phyloP scores from a whole-genome alignment of 169 alveolate genomes.

The Hammondia hammondi region DNA sequence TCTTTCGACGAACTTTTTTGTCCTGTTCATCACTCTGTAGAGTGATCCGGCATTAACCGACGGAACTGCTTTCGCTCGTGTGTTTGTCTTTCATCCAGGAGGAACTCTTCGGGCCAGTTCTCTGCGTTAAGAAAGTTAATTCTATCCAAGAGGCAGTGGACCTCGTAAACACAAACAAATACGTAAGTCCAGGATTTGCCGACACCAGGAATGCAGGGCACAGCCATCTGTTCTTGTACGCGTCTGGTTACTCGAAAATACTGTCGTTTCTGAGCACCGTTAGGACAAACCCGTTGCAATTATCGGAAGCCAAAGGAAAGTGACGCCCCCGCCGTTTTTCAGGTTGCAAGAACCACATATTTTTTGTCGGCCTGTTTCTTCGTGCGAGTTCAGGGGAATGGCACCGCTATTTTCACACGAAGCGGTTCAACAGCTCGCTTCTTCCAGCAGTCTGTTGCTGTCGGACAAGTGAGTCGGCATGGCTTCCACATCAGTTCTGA shows the following conservation, averaged over 20 bases:
- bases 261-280: no score
- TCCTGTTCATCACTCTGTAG: not conserved
- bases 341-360: not conserved
- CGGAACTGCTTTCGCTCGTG: no score
- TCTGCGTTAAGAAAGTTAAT: slow-evolving; percentile 75
- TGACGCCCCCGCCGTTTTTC: not conserved
- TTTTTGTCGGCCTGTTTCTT: not conserved
- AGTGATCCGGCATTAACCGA: not conserved
- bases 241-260: no score
- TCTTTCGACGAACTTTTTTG: no score
- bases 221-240: no score
- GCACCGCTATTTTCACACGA: slow-evolving; percentile 85
- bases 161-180: slow-evolving; percentile 74
- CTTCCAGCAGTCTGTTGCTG: slow-evolving; percentile 79
- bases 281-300: no score
- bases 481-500: not conserved
- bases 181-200: slow-evolving; percentile 14
- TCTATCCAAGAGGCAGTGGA: slow-evolving; percentile 83
- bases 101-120: slow-evolving; percentile 88
- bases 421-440: slow-evolving; percentile 82
- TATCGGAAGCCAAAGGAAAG: no score
- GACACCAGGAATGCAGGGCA: no score
- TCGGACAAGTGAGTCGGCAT: slow-evolving; percentile 69
- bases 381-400: slow-evolving; percentile 77
- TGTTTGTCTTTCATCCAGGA: slow-evolving; percentile 46